Evolutionary conservation across 768 basidiomycete genomes (phyloP).

Genomic region (Tulasnella sp.): DNA sequence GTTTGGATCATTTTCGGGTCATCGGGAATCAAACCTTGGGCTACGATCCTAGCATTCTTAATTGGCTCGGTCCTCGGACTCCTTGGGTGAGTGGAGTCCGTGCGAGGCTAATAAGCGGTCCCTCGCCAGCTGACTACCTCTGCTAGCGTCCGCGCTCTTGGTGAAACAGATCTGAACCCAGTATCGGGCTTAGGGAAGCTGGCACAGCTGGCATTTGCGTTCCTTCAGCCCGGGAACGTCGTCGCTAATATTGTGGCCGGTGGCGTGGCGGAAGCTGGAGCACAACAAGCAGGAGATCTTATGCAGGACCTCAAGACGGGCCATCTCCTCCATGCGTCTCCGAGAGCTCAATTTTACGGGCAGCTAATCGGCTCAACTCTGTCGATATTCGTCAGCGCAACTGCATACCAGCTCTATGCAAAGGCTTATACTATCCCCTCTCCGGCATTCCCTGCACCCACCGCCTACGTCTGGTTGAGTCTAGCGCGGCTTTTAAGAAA

Average conservation of each 20-base stretch:
- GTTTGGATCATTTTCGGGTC: slow-evolving; percentile 90
- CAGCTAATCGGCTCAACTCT: slow-evolving; percentile 89
- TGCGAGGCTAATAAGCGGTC: background rate
- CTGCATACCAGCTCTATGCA: slow-evolving; percentile 85
- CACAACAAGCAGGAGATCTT: slow-evolving; percentile 93
- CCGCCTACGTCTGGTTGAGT: slow-evolving; percentile 89
- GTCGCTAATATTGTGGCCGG: slow-evolving; percentile 99
- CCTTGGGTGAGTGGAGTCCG: slow-evolving; percentile 65
- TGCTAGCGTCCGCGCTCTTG: slow-evolving; percentile 83
- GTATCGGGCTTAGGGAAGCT: slow-evolving; percentile 94
- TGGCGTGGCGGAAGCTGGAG: slow-evolving; percentile 93
- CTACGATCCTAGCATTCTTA: slow-evolving; percentile 80
- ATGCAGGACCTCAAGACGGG: slow-evolving; percentile 99
- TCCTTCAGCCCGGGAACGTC: slow-evolving; percentile 91
- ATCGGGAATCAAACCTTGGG: slow-evolving; percentile 95
- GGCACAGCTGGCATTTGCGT: slow-evolving; percentile 90
- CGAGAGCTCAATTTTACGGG: slow-evolving; percentile 91
- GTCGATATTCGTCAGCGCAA: slow-evolving; percentile 86
- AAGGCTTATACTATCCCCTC: slow-evolving; percentile 88
- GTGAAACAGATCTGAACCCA: slow-evolving; percentile 93
- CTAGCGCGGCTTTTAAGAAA: slow-evolving; percentile 77
- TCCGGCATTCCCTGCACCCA: slow-evolving; percentile 94
- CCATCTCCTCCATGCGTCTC: slow-evolving; percentile 87
- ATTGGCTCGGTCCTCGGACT: slow-evolving; percentile 84
- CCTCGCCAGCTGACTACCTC: background rate